Conservation (phyloP, 139 green algal genomes). For the Chlorella sp. region DNA sequence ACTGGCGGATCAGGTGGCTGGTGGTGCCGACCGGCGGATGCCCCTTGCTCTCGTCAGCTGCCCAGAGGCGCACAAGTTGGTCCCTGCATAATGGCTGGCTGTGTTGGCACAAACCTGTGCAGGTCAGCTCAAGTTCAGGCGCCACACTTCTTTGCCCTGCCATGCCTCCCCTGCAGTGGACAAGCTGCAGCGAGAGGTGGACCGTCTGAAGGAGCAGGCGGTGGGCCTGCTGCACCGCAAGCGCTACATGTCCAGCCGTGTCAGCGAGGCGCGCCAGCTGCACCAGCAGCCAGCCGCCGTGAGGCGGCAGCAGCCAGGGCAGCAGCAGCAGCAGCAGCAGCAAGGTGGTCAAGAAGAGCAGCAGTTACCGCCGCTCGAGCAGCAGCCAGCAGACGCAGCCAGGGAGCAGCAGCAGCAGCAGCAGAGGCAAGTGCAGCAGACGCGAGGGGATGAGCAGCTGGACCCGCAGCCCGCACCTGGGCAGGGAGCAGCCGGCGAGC, state of each 20-base stretch:
- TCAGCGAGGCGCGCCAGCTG: constrained; percentile 19
- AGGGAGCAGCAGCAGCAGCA: constrained; percentile 3
- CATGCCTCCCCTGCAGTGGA: not conserved
- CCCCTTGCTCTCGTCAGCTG: not conserved
- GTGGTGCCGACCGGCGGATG: too few species aligned
- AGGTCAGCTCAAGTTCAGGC: not conserved
- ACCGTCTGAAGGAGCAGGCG: constrained; percentile 10
- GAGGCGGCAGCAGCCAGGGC: not conserved
- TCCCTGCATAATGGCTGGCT: not conserved
- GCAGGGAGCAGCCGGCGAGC: too few species aligned
- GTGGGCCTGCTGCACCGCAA: constrained; percentile 11
- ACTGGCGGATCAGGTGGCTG: not conserved
- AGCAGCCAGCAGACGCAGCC: not conserved
- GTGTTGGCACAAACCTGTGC: not conserved
- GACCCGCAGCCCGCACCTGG: not conserved
- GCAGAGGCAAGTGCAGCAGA: not conserved
- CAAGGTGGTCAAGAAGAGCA: not conserved
- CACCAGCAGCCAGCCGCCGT: not conserved
- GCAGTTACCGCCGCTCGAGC: constrained; percentile 8
- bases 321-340: not conserved
- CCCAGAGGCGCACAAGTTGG: not conserved
- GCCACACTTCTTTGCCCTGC: not conserved
- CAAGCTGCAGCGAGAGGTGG: constrained; percentile 1
- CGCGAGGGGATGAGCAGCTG: not conserved
- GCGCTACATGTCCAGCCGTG: constrained; percentile 31